A percentile compares a stretch with the other conserved stretches of the same genome.
phyloP scores from a whole-genome alignment of 345 rosid species.

The Camelina hispida region DNA sequence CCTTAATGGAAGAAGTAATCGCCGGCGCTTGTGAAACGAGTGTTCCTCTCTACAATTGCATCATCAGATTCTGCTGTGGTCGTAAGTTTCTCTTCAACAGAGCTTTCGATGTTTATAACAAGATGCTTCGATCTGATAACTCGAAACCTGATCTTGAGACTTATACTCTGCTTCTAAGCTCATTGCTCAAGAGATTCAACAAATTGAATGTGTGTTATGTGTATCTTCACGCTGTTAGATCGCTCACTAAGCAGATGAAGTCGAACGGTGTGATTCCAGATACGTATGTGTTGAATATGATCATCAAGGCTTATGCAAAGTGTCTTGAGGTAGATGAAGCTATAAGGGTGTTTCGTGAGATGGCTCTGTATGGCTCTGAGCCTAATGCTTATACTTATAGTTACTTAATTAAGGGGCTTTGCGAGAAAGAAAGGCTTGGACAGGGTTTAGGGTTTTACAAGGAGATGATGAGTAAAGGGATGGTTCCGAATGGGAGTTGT shows the following conservation, averaged over 20 bases:
- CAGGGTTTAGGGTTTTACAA: conserved; percentile 78
- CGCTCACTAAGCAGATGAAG: conserved; percentile 88
- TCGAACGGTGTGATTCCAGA: conserved; percentile 79
- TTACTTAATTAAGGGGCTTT: conserved; percentile 74
- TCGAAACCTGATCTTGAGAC: conserved; percentile 86
- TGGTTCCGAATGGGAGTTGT: conserved; percentile 67
- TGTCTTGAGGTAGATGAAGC: conserved; percentile 84
- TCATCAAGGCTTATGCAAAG: conserved; percentile 80
- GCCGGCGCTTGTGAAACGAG: conserved; percentile 84
- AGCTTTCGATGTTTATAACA: conserved; percentile 82
- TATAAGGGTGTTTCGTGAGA: conserved; percentile 66
- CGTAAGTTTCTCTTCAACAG: conserved; percentile 75
- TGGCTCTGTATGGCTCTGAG: conserved; percentile 84
- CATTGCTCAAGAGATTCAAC: conserved; percentile 75
- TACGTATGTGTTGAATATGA: conserved; percentile 80
- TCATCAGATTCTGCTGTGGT: conserved; percentile 77
- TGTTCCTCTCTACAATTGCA: conserved; percentile 70
- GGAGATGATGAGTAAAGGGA: conserved; percentile 70
- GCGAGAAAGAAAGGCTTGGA: conserved; percentile 72
- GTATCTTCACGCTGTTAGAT: conserved; percentile 77
- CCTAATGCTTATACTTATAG: conserved; percentile 73
- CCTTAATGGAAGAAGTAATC: conserved; percentile 75
- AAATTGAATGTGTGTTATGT: conserved; percentile 74
- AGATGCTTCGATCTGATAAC: conserved; percentile 66
- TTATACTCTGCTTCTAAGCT: conserved; percentile 59